Evolutionary conservation across 331 rosid genomes (phyloP).

Genomic region (Cucumis variabilis): DNA sequence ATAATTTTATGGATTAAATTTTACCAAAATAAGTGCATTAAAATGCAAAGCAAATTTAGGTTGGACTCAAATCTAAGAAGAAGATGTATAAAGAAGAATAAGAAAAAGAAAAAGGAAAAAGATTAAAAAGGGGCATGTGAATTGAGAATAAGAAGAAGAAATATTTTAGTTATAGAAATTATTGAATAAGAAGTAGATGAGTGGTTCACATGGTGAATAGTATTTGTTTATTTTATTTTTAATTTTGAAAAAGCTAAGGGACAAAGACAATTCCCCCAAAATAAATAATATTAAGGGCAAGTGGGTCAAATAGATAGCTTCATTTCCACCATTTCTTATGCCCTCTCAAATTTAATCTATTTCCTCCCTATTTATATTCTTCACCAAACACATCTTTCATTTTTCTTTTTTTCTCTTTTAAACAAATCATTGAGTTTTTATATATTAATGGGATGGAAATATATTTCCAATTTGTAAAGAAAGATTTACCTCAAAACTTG

Average conservation of each 20-base stretch:
- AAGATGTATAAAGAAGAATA: not conserved
- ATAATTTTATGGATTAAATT: too few species aligned
- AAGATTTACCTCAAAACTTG: not conserved
- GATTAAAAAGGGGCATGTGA: not conserved
- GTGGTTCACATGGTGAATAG: slow-evolving; percentile 31
- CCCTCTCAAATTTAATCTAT: not conserved
- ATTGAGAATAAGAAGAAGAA: not conserved
- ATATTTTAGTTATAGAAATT: slow-evolving; percentile 8
- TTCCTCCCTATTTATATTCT: slow-evolving; percentile 2
- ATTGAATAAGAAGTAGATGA: not conserved
- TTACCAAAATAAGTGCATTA: not conserved
- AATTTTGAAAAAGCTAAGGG: not conserved
- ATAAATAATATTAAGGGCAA: slow-evolving; percentile 23
- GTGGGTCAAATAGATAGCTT: slow-evolving; percentile 29
- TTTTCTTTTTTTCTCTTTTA: not conserved
- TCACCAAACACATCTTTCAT: slow-evolving; percentile 4
- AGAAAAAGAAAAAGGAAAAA: not conserved
- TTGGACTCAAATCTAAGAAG: not conserved
- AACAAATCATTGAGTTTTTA: not conserved
- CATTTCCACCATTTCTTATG: not conserved
- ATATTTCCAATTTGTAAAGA: not conserved
- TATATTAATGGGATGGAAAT: not conserved
- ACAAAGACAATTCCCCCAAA: not conserved
- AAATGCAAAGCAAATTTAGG: not conserved
- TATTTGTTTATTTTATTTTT: not conserved